Evolutionary conservation across 1,139 yeast genomes (phyloP).

Genomic region (Blastobotrys aristatus): DNA sequence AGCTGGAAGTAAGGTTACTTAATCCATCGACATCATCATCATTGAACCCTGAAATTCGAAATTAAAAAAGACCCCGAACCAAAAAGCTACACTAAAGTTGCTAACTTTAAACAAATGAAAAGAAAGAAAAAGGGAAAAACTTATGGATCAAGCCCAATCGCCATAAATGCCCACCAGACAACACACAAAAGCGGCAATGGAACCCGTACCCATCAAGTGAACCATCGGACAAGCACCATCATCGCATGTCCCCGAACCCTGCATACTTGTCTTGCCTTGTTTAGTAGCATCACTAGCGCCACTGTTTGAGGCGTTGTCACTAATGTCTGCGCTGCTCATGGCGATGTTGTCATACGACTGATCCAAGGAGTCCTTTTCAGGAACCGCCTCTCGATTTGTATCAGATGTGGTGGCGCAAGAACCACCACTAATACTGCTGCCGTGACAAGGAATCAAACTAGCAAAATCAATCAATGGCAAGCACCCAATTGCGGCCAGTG

Average conservation of each 20-base stretch:
- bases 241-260: neutral
- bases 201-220: neutral
- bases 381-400: neutral
- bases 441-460: neutral
- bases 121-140: too few species aligned
- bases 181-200: slow-evolving; percentile 25
- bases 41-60: too few species aligned
- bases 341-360: slow-evolving; percentile 10
- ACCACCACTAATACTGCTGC: neutral
- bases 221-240: slow-evolving; percentile 19
- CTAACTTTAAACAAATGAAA: too few species aligned
- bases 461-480: neutral
- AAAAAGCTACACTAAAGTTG: too few species aligned
- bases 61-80: too few species aligned
- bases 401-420: too few species aligned
- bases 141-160: slow-evolving; percentile 16
- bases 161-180: slow-evolving; percentile 32
- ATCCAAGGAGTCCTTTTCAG: slow-evolving; percentile 3
- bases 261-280: too few species aligned
- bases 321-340: neutral
- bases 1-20: too few species aligned
- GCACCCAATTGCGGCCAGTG: neutral
- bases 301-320: neutral
- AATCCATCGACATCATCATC: too few species aligned
- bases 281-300: neutral